Evolutionary conservation across 2,329 filamentous ascomycete species (phyloP), one percentile per base, ranked within the genome.

Genomic region (Diaporthe aspalathi): DNA sequence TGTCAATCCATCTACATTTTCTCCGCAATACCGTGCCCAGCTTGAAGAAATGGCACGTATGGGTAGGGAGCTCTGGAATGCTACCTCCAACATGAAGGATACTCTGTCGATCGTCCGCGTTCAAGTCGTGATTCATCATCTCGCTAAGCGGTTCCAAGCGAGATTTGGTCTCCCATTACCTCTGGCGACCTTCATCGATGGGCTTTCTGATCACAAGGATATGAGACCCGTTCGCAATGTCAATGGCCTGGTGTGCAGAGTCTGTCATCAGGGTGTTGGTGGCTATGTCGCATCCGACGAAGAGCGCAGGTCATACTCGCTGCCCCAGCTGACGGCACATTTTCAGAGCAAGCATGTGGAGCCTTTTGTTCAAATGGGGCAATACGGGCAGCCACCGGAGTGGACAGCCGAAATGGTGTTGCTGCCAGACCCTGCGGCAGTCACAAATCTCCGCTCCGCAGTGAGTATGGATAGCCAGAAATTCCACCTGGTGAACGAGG

Each of bases 31-130:
- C 73, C 80, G 83, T 71, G 72, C 76, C 22, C 85, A 87, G 74
- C 80, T 89, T 9, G 84, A 88, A 60, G 81, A 86, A 56, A 81
- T 93, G 72, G 85, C 86, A 12, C 83, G 81, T 52, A 85, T 86
- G 76, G 87, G 89, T 5, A 85, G 88, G 71, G 87, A 89, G 29
- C 80, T 92, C 45, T 95, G 92, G 91, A 87, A 87, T 73, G 81
- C 83, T 27, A 86, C 91, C 2, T 85, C 85, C 9, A 84, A 85
- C 3, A 83, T 93, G 73, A 88, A 88, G 74, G 87, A 90, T 65
- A 80, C 94, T 20, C 86, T 90, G 17, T 86, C 87, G 49, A 87
- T 87, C 72, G 84, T 93, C 57, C 89, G 90, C 74, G 84, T 93
- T 20, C 88, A 88, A 72, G 86, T 90, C 57, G 83, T 93, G 12